Evolutionary conservation across 371 early-diverging fungal species (phyloP).

Genomic region (Actinomortierella wolfii): DNA sequence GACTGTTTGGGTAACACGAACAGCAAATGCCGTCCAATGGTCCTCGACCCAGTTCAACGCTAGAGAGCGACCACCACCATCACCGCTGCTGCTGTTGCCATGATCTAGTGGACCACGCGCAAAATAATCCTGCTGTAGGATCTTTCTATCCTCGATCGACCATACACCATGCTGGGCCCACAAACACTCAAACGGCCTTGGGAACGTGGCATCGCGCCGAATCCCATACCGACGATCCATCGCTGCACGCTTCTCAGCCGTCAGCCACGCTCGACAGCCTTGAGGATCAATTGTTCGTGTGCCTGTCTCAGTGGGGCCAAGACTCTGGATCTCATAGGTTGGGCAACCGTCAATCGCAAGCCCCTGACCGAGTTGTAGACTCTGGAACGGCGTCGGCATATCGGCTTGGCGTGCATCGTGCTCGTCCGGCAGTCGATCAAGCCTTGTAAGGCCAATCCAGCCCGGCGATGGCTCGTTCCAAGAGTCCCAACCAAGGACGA

Average conservation of each 20-base stretch:
- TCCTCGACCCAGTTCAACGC: constrained; percentile 49
- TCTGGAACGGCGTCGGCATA: constrained; percentile 67
- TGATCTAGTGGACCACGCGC: constrained; percentile 47
- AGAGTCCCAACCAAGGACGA: constrained; percentile 75
- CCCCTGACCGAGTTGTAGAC: constrained; percentile 66
- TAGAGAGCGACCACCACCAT: background rate
- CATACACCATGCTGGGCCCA: constrained; percentile 75
- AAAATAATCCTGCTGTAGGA: constrained; percentile 60
- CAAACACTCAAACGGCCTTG: constrained; percentile 57
- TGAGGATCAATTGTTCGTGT: too few species aligned
- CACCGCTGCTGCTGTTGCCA: background rate
- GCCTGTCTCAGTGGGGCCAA: constrained; percentile 53
- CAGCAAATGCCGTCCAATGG: constrained; percentile 63
- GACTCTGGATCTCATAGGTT: constrained; percentile 53
- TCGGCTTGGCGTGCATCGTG: constrained; percentile 60
- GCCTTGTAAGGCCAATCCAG: constrained; percentile 53
- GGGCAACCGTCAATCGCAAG: constrained; percentile 50
- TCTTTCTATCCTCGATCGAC: constrained; percentile 46
- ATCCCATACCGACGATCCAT: constrained; percentile 50
- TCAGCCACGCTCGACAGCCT: constrained; percentile 61
- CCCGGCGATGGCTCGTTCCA: constrained; percentile 80
- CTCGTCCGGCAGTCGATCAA: constrained; percentile 52
- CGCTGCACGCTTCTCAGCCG: constrained; percentile 15
- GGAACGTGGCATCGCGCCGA: constrained; percentile 34
- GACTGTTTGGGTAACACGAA: constrained; percentile 45